Conservation (phyloP, 192 early-diverging fungal genomes). For the Rhizoclosmatium sp. region DNA sequence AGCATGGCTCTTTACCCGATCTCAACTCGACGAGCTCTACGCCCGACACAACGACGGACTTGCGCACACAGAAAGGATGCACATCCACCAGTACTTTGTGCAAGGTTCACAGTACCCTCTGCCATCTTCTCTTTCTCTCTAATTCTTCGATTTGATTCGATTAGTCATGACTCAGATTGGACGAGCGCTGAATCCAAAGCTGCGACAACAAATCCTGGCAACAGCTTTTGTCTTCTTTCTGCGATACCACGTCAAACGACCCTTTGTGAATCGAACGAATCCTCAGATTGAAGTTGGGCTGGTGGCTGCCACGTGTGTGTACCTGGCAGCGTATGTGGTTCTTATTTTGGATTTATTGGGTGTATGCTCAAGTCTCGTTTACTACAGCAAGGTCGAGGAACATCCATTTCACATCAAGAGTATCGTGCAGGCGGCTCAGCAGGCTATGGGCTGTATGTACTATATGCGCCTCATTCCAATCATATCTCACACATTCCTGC, state of each 20-base stretch:
- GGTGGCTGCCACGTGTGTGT: constrained; percentile 82
- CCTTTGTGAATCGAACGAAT: constrained; percentile 1
- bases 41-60: background rate
- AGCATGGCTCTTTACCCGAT: constrained; percentile 22
- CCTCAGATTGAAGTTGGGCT: constrained; percentile 76
- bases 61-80: background rate
- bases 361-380: background rate
- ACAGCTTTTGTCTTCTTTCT: constrained; percentile 89
- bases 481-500: background rate
- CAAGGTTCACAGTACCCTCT: background rate
- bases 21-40: background rate
- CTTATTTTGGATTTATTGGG: background rate
- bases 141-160: too few species aligned
- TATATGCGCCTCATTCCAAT: background rate
- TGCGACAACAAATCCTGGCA: constrained; percentile 78
- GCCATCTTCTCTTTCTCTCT: background rate
- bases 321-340: constrained; percentile 62
- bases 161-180: constrained; percentile 15
- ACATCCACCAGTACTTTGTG: constrained; percentile 4
- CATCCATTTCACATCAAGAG: constrained; percentile 70
- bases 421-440: constrained; percentile 37
- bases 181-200: constrained; percentile 12
- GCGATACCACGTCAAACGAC: constrained; percentile 87
- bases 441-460: constrained; percentile 9
- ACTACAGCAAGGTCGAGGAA: constrained; percentile 86